Base-by-base conservation (phyloP, 1,284 basidiomycete species). In the Ceratorhiza oryzae-sativae region DNA sequence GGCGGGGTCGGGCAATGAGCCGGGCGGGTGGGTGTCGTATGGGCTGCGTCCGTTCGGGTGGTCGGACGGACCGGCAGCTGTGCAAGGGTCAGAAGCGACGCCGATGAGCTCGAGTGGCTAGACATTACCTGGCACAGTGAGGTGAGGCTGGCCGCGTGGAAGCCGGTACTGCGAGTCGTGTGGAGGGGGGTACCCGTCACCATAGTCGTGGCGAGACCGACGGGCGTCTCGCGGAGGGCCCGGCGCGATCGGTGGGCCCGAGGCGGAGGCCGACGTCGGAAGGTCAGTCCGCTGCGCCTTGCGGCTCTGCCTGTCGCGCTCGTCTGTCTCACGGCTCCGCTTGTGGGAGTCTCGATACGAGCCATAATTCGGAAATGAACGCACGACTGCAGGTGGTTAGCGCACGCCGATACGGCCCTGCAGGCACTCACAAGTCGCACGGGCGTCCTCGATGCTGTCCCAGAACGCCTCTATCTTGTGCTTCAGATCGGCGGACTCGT, bases 131-230 rank as follows among this genome's bases (percentile, higher is more conserved):
- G 63, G 63, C 39, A 68, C 51, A 15, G 63, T 41, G 23, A 68
- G 63, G 63, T 68, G 63, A 68, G 63, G 63, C 63, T 68, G 63
- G 51, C 63, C 63, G 63, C 63, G 63, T 68, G 71, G 62, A 32
- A 59, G 53, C 27, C 62, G 53, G 62, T 45, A 59, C 30, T 71
- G 68, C 45, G 55, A 49, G 62, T 72, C 51, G 62, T 72, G 61
- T 15, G 56, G 15, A 25, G 51, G 51, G 49, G 62, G 49, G 20
- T 68, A 68, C 36, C 32, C 20, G 23, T 68, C 63, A 9, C 51
- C 46, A 56, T 68, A 68, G 20, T 49, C 63, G 39, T 49, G 49
- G 23, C 63, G 49, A 41, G 42, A 20, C 2, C 32, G n/a, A 9
- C 63, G 63, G 36, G 56, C 34, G 48, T 46, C 62, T 41, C 32